Conservation (phyloP, 805 yeast genomes). For the Lipomyces kockii region DNA sequence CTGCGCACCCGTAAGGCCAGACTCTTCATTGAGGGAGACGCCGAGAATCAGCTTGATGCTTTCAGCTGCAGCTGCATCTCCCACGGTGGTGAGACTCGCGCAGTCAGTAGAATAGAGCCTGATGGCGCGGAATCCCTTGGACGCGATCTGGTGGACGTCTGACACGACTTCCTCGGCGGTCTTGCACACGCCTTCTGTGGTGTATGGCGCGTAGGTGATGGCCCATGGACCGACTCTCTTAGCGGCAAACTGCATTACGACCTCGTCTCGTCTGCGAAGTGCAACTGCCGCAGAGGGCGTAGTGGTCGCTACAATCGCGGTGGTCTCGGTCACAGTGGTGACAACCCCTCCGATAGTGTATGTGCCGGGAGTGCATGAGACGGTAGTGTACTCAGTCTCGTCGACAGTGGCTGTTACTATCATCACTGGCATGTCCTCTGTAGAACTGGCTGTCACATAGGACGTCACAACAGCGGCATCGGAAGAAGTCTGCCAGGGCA, state of each 20-base stretch:
- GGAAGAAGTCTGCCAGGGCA: constrained; percentile 9
- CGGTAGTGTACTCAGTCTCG: constrained; percentile 21
- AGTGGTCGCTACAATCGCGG: constrained; percentile 44
- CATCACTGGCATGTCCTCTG: constrained; percentile 5
- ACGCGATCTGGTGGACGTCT: constrained; percentile 63
- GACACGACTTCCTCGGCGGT: constrained; percentile 54
- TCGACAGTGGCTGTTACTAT: constrained; percentile 7
- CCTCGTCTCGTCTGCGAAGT: constrained; percentile 14
- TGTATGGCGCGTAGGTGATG: constrained; percentile 63
- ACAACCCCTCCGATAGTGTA: constrained; percentile 16
- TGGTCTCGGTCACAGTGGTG: constrained; percentile 24
- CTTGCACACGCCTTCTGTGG: constrained; percentile 63
- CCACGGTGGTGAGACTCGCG: constrained; percentile 62
- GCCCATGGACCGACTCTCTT: constrained; percentile 38
- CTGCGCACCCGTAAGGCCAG: constrained; percentile 62
- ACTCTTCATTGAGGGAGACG: constrained; percentile 67
- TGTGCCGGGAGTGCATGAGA: constrained; percentile 26
- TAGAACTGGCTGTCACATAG: constrained; percentile 11
- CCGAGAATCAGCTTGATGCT: constrained; percentile 80
- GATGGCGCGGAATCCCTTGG: constrained; percentile 66
- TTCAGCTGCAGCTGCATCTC: constrained; percentile 29
- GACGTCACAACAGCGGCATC: constrained; percentile 29
- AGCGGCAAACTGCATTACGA: constrained; percentile 13
- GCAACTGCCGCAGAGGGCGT: constrained; percentile 54
- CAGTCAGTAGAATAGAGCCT: constrained; percentile 92